These are phyloP conservation scores for Wickerhamiella infanticola DNA, from an alignment of 1,139 yeast genomes.

Conservation along the genomic window DNA sequence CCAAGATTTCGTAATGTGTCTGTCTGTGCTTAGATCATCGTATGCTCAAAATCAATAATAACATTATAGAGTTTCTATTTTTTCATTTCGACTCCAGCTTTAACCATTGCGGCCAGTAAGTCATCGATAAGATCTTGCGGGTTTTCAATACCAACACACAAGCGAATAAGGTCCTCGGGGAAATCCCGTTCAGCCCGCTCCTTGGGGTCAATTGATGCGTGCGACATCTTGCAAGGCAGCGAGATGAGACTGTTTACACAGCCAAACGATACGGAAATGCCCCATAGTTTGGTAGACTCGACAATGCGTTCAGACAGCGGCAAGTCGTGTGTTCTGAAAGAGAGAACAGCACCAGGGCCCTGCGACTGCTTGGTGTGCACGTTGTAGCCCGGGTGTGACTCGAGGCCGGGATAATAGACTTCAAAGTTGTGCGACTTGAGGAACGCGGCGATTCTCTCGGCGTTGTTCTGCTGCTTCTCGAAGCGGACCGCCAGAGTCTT, in stretches of 20 bases:
- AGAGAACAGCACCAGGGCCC: slow-evolving; percentile 82
- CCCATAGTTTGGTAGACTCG: slow-evolving; percentile 60
- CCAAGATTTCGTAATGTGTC: background rate
- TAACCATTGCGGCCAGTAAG: slow-evolving; percentile 49
- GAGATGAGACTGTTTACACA: slow-evolving; percentile 84
- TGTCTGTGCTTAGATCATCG: background rate
- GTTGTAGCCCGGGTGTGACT: slow-evolving; percentile 66
- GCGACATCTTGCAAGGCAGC: slow-evolving; percentile 91
- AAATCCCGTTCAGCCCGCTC: slow-evolving; percentile 75
- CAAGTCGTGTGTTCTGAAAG: slow-evolving; percentile 73
- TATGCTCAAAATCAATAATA: background rate
- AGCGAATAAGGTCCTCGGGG: slow-evolving; percentile 80
- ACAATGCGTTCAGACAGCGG: slow-evolving; percentile 57
- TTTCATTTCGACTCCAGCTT: slow-evolving; percentile 39
- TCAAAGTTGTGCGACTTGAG: slow-evolving; percentile 41
- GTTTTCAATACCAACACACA: slow-evolving; percentile 78
- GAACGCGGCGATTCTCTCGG: slow-evolving; percentile 58
- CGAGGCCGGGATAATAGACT: slow-evolving; percentile 75
- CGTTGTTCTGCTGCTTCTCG: slow-evolving; percentile 75
- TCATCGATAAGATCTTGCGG: slow-evolving; percentile 50
- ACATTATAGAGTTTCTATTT: background rate
- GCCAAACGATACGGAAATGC: slow-evolving; percentile 87
- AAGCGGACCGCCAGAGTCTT: slow-evolving; percentile 73
- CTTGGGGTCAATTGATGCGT: slow-evolving; percentile 85
- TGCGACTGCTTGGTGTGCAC: slow-evolving; percentile 61